phyloP scores from a whole-genome alignment of 768 basidiomycete genomes.

The Stropharia rugosoannulata region DNA sequence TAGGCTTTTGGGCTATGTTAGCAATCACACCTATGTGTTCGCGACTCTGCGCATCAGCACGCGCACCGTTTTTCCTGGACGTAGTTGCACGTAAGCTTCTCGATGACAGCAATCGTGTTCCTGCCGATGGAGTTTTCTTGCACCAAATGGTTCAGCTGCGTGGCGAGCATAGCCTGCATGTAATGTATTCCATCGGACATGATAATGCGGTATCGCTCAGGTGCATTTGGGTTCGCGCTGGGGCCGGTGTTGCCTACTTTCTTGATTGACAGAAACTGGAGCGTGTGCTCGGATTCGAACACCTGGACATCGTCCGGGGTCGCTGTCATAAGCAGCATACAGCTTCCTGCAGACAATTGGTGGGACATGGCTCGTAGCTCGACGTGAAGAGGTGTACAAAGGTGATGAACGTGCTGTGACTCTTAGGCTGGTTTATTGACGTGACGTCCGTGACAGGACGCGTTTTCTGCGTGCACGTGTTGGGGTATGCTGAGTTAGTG shows the following conservation, averaged over 20 bases:
- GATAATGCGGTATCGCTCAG: constrained; percentile 77
- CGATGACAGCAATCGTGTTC: constrained; percentile 66
- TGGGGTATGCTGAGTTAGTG: no score
- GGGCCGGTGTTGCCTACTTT: constrained; percentile 45
- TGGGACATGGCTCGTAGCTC: constrained; percentile 28
- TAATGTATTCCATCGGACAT: constrained; percentile 88
- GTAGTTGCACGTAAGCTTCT: constrained; percentile 77
- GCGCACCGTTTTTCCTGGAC: constrained; percentile 83
- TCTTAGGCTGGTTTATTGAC: constrained; percentile 10
- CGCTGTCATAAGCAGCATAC: constrained; percentile 45
- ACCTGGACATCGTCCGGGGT: constrained; percentile 40
- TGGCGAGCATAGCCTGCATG: constrained; percentile 93
- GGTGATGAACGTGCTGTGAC: neutral
- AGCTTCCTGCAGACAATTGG: constrained; percentile 62
- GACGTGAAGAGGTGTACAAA: constrained; percentile 20
- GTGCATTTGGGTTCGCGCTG: constrained; percentile 25
- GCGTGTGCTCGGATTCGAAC: constrained; percentile 46
- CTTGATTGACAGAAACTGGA: constrained; percentile 86
- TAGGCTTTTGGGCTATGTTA: constrained; percentile 47
- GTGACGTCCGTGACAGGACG: constrained; percentile 28
- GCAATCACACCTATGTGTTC: neutral
- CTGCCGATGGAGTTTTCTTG: constrained; percentile 61
- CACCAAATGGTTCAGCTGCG: constrained; percentile 80
- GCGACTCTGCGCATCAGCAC: constrained; percentile 6
- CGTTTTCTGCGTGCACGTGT: constrained; percentile 9